A percentile compares a stretch with the other conserved stretches of the same genome.
phyloP scores from a whole-genome alignment of 208 protist genomes.

The Trypanosoma rangeli region DNA sequence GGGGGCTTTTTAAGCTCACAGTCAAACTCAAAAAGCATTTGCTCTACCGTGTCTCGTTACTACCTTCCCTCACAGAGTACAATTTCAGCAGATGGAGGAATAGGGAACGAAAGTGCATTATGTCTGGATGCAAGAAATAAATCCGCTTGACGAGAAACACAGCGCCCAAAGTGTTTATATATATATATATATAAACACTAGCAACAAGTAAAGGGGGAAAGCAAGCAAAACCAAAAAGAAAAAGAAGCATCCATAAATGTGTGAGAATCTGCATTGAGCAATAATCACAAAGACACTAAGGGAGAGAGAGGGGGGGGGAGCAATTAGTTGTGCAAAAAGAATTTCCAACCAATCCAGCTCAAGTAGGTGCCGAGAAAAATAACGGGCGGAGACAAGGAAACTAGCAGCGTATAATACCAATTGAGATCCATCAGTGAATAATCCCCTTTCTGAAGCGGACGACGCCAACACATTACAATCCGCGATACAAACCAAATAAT shows the following conservation, averaged over 20 bases:
- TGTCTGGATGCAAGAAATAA: background rate
- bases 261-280: background rate
- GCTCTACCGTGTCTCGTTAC: background rate
- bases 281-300: background rate
- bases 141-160: background rate
- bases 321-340: conserved; percentile 75
- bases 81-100: background rate
- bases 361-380: conserved; percentile 51
- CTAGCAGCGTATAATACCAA: conserved; percentile 42
- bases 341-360: conserved; percentile 82
- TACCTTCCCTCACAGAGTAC: background rate
- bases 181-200: too few relatives aligned
- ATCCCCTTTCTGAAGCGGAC: conserved; percentile 6
- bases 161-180: background rate
- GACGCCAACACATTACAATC: conserved; percentile 14
- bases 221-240: background rate
- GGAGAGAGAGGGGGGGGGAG: conserved; percentile 13
- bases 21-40: conserved; percentile 20
- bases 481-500: conserved; percentile 35
- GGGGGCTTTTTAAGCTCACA: conserved; percentile 9
- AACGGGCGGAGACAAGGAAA: conserved; percentile 26
- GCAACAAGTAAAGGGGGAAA: too few relatives aligned
- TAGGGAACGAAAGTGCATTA: background rate
- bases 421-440: conserved; percentile 30
- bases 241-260: too few relatives aligned